Base-by-base conservation (phyloP, 148 eudicot genomes). In the Silene latifolia region DNA sequence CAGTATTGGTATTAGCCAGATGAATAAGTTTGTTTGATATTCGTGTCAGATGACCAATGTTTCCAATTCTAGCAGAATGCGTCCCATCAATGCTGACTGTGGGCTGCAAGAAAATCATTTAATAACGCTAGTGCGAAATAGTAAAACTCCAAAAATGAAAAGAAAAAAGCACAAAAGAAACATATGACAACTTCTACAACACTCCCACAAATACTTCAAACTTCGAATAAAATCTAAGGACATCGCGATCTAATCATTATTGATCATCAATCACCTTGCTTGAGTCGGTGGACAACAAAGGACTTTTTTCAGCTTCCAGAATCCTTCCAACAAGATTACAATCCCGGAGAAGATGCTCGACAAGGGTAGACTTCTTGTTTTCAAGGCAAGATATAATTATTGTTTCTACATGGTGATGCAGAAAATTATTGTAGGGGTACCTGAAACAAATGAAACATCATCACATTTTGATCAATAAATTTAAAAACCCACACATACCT, bases 371-470 rank as follows among this genome's bases (percentile, higher is more conserved):
- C 51, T 81, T 90, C 78, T 95, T 92, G 88, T 93, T 89, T 82
- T 89, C 99, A 71, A 95, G 79, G 90, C 97, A 92, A 68, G 92
- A 88, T 51, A 70, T 15, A 46, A 95, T 73, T 71, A 95, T 89
- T 72, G 62, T 87, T 79, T 90, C 96, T 39, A 88, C 96, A 81
- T 92, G 92, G 76, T 90, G 94, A 85, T 95, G 99, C 80, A 95
- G 81, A 81, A 92, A 95, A 76, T 92, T 95, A 78, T 95, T 95
- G 93, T 81, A 95, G 8, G 99, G 96, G 77, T 90, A 95, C 90
- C 99, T 95, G 71, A 67, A 83, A 12, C 71, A 70, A 54, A 78
- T 68, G 12, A 39, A 72, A 80, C 74, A 17, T 7, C 72, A 67
- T 77, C 59, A 63, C 24, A 68, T 70, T 44, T 15, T 21, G 62